phyloP scores from a whole-genome alignment of 73 alveolate species.

The Urostyla sp. region DNA sequence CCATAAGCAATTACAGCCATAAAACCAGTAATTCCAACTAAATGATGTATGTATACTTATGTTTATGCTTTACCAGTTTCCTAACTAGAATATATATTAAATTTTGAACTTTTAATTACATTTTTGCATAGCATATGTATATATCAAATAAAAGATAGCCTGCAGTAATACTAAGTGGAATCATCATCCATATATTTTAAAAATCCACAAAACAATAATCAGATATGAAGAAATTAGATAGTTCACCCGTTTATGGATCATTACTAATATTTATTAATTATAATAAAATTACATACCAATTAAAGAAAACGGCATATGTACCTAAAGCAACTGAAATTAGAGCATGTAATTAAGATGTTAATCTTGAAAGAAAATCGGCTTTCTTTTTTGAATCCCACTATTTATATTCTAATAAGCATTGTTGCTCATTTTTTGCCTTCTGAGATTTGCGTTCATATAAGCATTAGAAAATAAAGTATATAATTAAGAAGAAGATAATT shows the following conservation, averaged over 20 bases:
- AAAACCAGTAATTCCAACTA: slow-evolving; percentile 26
- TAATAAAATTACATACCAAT: slow-evolving; percentile 18
- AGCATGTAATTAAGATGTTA: slow-evolving; percentile 38
- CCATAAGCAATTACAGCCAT: slow-evolving; percentile 39
- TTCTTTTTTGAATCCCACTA: not conserved
- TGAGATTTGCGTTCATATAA: not conserved
- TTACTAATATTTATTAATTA: not conserved
- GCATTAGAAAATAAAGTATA: not conserved
- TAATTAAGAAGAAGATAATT: too few relatives aligned
- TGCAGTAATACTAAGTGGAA: not conserved
- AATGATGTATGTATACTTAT: slow-evolving; percentile 29
- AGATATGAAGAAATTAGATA: slow-evolving; percentile 2
- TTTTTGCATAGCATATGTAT: slow-evolving; percentile 47
- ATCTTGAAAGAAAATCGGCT: slow-evolving; percentile 38
- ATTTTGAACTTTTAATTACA: not conserved
- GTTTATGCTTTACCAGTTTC: slow-evolving; percentile 18
- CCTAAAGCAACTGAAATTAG: not conserved
- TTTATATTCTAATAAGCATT: not conserved
- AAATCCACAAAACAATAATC: slow-evolving; percentile 10
- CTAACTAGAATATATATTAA: not conserved
- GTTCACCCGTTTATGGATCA: not conserved
- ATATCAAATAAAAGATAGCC: not conserved
- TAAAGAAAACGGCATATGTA: slow-evolving; percentile 15
- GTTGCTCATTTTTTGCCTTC: not conserved
- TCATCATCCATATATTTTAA: not conserved